These are phyloP conservation scores for Acanthamoeba royreba DNA, from an alignment of 208 protist species.

Conservation along the genomic window DNA sequence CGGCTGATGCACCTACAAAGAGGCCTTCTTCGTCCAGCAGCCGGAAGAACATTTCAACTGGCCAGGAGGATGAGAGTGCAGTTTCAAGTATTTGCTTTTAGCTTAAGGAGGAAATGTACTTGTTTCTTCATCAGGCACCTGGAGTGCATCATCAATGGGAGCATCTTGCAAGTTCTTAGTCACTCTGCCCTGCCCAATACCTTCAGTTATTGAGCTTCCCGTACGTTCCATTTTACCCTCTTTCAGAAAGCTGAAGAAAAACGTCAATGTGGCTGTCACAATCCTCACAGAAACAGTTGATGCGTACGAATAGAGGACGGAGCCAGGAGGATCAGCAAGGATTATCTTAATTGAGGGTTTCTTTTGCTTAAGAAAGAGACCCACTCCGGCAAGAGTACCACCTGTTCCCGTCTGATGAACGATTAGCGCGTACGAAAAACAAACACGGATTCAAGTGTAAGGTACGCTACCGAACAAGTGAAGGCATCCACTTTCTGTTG, in stretches of 20 bases:
- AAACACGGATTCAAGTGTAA: not conserved
- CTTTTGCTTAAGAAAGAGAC: conserved; percentile 54
- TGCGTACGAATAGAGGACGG: conserved; percentile 59
- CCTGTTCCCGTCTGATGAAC: conserved; percentile 59
- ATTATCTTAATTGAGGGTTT: conserved; percentile 57
- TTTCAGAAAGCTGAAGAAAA: not conserved
- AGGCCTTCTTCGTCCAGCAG: conserved; percentile 69
- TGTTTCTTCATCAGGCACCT: conserved; percentile 48
- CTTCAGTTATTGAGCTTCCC: conserved; percentile 59
- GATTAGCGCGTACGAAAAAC: not conserved
- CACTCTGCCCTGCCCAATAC: conserved; percentile 73
- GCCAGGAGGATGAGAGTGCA: not conserved
- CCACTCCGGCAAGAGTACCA: conserved; percentile 63
- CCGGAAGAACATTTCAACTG: conserved; percentile 49
- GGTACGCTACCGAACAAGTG: conserved; percentile 33
- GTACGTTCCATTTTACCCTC: not conserved
- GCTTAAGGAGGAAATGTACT: not conserved
- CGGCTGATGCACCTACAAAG: conserved; percentile 67
- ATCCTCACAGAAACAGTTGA: not conserved
- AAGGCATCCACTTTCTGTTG: conserved; percentile 56
- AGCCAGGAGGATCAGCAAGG: conserved; percentile 68
- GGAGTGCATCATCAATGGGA: conserved; percentile 53
- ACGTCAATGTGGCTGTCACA: not conserved
- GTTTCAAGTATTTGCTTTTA: not conserved
- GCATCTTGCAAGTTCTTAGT: conserved; percentile 70